Base-by-base conservation (phyloP, 257 asterid species). In the Osmanthus fragrans region DNA sequence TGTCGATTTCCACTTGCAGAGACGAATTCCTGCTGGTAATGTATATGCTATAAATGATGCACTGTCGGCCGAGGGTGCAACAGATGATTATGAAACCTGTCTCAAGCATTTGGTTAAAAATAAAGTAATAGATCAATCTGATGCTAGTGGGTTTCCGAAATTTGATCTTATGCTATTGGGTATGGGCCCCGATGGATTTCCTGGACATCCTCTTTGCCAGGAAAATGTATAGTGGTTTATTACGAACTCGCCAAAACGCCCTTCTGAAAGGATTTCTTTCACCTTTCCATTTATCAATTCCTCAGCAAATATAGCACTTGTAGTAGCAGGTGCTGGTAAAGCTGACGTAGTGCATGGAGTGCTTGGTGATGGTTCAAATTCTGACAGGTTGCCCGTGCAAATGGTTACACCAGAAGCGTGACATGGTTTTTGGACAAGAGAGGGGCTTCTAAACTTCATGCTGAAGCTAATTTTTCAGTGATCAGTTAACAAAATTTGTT, bases 151-250 rank as follows among this genome's bases (percentile, higher is more conserved):
- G 27, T 88, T 93, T 75, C 98, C 97, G 8, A 93, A 90, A 82
- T 93, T 95, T 70, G 99, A 95, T 76, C 91, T 90, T 40, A 87
- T 93, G 96, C 90, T 93, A 34, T 82, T 95, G 85, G 98, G 99
- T n/a, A 95, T 95, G 97, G 99, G 97, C n/a, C 98, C 98, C 0
- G 98, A 95, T 29, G 98, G 99, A 34, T 95, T 93, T 76, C 98
- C 97, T 0, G 97, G 90, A 58, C 99, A 95, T 74, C 94, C 90
- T 70, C 93, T 90, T 32, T 80, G 91, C 77, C 85, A 89, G 56
- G 97, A 91, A 79, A 87, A 84, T 0, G 78, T 90, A 78, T 91
- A 90, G 82, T 95, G 98, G 98, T 91, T 63, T 82, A 86, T 95
- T 89, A 89, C 76, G 40, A 97, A 95, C 84, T 95, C 99, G 0